Evolutionary conservation across 768 basidiomycete species (phyloP).

Genomic region (Lactarius sanguifluus): DNA sequence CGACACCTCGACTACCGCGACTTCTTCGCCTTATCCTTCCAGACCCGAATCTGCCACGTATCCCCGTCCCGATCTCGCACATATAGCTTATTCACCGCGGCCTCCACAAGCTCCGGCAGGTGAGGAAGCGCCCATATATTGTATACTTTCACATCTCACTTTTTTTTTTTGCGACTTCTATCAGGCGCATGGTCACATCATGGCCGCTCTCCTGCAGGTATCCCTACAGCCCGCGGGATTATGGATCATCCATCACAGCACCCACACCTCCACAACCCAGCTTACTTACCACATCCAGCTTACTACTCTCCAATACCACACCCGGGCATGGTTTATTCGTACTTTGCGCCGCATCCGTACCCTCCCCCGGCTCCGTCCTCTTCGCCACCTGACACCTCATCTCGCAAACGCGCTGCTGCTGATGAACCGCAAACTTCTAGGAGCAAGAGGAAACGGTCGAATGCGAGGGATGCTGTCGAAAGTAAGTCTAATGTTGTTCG

Average conservation of each 20-base stretch:
- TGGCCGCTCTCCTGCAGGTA: conserved; percentile 13
- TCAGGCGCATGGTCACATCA: conserved; percentile 23
- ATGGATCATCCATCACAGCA: conserved; percentile 19
- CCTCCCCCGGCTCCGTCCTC: not conserved
- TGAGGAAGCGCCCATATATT: conserved; percentile 5
- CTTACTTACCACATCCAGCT: conserved; percentile 23
- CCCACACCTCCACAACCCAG: conserved; percentile 4
- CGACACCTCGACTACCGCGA: conserved; percentile 12
- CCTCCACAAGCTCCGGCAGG: conserved; percentile 7
- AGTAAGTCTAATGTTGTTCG: conserved; percentile 4
- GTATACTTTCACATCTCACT: not conserved
- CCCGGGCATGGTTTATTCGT: conserved; percentile 25
- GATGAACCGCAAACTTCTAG: conserved; percentile 19
- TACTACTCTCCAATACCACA: conserved; percentile 22
- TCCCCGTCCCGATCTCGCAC: conserved; percentile 11
- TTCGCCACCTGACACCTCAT: conserved; percentile 7
- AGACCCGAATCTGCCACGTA: conserved; percentile 26
- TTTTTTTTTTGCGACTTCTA: conserved; percentile 8
- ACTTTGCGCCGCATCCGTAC: conserved; percentile 20
- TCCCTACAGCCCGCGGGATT: conserved; percentile 10
- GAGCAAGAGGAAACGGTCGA: conserved; percentile 22
- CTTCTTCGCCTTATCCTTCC: conserved; percentile 24
- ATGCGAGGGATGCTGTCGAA: conserved; percentile 22
- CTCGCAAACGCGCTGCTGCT: conserved; percentile 18
- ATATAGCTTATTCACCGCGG: conserved; percentile 9